Evolutionary conservation across 305 asterid genomes (phyloP).

Genomic region (Andrographis paniculata): DNA sequence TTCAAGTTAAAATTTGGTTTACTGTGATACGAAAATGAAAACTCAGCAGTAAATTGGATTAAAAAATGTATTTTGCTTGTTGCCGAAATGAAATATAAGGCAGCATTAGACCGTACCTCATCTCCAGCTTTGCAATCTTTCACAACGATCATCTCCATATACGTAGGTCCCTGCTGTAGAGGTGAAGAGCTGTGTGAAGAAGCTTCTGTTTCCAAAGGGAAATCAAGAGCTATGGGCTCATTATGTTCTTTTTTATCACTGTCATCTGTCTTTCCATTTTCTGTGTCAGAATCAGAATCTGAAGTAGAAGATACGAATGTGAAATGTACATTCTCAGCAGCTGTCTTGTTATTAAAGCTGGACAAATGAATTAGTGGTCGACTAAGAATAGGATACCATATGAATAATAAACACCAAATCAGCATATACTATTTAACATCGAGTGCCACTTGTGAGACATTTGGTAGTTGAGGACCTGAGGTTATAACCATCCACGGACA

Average conservation of each 20-base stretch:
- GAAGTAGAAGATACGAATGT: constrained; percentile 46
- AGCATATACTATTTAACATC: neutral
- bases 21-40: no score
- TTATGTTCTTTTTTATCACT: constrained; percentile 28
- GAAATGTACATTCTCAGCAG: constrained; percentile 87
- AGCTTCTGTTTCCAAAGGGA: constrained; percentile 23
- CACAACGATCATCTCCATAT: constrained; percentile 72
- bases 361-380: constrained; percentile 17
- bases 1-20: no score
- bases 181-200: constrained; percentile 36
- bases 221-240: constrained; percentile 22
- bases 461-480: no score
- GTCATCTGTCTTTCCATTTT: constrained; percentile 17
- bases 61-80: no score
- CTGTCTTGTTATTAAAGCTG: constrained; percentile 94
- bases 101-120: constrained; percentile 37
- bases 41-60: no score
- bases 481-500: neutral
- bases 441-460: constrained; percentile 9
- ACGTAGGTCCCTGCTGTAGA: constrained; percentile 34
- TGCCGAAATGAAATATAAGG: no score
- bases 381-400: constrained; percentile 12
- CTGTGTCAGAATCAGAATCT: constrained; percentile 42
- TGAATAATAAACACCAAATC: constrained; percentile 7
- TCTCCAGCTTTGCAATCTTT: constrained; percentile 65